Evolutionary conservation across 1,284 basidiomycete species (phyloP).

Genomic region (Pascua sp.): DNA sequence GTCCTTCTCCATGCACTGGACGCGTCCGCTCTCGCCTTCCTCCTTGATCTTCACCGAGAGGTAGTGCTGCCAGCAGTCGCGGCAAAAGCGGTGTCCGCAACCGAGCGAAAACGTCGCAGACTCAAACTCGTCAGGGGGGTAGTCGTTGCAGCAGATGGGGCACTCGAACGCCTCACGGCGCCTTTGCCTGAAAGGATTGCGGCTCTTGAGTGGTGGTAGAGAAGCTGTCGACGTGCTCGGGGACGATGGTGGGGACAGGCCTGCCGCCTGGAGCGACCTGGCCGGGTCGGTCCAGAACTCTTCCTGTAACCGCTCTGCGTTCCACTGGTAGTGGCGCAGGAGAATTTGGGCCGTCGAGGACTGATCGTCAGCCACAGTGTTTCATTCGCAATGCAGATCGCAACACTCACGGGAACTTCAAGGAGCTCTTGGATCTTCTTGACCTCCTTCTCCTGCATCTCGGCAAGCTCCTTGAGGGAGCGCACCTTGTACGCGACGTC

Average conservation of each 20-base stretch:
- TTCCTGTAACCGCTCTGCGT: slow-evolving; percentile 92
- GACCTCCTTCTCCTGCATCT: slow-evolving; percentile 69
- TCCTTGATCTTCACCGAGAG: slow-evolving; percentile 78
- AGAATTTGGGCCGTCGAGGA: slow-evolving; percentile 67
- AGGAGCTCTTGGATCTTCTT: slow-evolving; percentile 81
- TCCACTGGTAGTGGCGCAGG: slow-evolving; percentile 85
- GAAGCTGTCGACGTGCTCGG: slow-evolving; percentile 36
- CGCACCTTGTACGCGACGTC: slow-evolving; percentile 57
- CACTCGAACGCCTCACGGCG: slow-evolving; percentile 61
- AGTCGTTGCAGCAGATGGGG: slow-evolving; percentile 85
- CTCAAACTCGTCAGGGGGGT: slow-evolving; percentile 54
- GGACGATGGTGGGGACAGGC: slow-evolving; percentile 52
- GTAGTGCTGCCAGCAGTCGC: slow-evolving; percentile 83
- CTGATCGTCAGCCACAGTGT: slow-evolving; percentile 31
- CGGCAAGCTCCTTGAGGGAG: slow-evolving; percentile 71
- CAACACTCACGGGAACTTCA: slow-evolving; percentile 69
- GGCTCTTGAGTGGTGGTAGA: slow-evolving; percentile 31
- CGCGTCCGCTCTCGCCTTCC: slow-evolving; percentile 75
- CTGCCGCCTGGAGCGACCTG: slow-evolving; percentile 67
- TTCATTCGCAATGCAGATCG: neutral
- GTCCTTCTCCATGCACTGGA: slow-evolving; percentile 90
- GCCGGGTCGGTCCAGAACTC: slow-evolving; percentile 87
- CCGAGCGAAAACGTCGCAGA: slow-evolving; percentile 60
- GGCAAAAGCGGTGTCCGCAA: slow-evolving; percentile 80
- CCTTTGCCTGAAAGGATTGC: slow-evolving; percentile 11